These are phyloP conservation scores for Bryopsis sp. DNA, from an alignment of 139 green algal genomes.

Conservation along the genomic window DNA sequence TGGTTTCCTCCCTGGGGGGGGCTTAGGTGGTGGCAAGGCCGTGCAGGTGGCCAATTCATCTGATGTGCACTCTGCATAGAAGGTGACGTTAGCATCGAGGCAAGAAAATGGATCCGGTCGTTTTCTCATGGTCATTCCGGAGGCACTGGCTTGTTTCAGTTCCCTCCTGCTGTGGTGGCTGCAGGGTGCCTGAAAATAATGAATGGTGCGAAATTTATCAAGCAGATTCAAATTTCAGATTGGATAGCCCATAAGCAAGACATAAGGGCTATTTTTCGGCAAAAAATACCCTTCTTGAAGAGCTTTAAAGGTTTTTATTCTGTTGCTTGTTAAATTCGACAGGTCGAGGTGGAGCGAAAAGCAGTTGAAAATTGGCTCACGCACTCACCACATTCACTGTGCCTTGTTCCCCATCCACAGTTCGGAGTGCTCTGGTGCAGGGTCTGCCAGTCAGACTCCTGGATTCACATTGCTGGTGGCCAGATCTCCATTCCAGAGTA, in stretches of 20 bases:
- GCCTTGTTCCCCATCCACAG: no score
- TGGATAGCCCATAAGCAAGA: neutral
- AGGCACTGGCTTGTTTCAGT: neutral
- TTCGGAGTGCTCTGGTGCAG: neutral
- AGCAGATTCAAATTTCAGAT: no score
- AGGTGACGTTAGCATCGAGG: neutral
- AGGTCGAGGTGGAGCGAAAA: no score
- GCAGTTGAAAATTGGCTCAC: no score
- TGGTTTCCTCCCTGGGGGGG: neutral
- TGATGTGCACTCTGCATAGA: neutral
- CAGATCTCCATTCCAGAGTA: neutral
- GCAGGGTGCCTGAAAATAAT: no score
- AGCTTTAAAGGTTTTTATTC: neutral
- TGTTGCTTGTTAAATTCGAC: neutral
- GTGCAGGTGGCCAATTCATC: slow-evolving; percentile 5
- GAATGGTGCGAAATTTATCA: no score
- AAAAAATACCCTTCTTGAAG: neutral
- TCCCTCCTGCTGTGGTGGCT: neutral
- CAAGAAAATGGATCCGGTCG: slow-evolving; percentile 7
- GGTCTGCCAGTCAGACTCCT: slow-evolving; percentile 11
- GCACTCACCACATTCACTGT: no score
- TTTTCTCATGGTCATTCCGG: neutral
- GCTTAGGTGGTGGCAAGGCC: neutral
- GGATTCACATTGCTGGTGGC: neutral
- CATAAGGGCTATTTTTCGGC: neutral